Conservation (phyloP, 2,329 filamentous ascomycete genomes). For the Fusarium pseudocircinatum region DNA sequence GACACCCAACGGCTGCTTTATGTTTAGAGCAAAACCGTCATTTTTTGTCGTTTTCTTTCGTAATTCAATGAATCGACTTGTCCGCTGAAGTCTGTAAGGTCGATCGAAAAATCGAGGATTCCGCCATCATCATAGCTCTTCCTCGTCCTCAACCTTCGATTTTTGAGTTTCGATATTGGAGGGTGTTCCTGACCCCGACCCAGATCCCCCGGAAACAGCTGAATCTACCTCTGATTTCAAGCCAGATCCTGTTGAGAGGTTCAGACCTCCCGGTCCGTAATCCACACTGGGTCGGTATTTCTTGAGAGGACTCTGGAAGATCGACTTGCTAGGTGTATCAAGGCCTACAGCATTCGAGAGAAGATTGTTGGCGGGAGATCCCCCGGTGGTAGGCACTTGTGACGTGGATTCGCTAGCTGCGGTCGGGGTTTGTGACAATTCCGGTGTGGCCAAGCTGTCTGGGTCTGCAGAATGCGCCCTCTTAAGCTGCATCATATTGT, state of each 20-base stretch:
- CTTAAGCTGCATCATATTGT: conserved; percentile 69
- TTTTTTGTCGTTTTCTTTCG: conserved; percentile 17
- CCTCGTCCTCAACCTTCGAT: conserved; percentile 49
- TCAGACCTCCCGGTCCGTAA: conserved; percentile 39
- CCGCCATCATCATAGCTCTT: conserved; percentile 49
- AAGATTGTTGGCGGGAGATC: conserved; percentile 22
- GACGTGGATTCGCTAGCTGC: conserved; percentile 56
- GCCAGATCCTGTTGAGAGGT: conserved; percentile 42
- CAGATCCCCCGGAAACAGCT: conserved; percentile 39
- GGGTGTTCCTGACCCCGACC: conserved; percentile 34
- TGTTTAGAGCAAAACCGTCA: neutral
- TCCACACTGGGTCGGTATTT: conserved; percentile 72
- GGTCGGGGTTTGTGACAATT: conserved; percentile 50
- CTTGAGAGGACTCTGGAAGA: conserved; percentile 78
- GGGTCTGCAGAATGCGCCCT: conserved; percentile 80
- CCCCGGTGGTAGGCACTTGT: conserved; percentile 22
- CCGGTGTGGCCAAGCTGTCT: conserved; percentile 54
- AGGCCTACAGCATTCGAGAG: conserved; percentile 20
- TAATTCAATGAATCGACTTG: neutral
- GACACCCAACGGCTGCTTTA: conserved; percentile 16
- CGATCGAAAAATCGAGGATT: neutral
- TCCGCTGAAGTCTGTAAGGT: neutral
- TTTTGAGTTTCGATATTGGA: conserved; percentile 35
- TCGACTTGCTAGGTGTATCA: conserved; percentile 50
- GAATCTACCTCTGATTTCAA: conserved; percentile 50